Percentiles rank a stretch among this genome's conserved stretches.
Conservation (phyloP, 305 asterid genomes). For the Solanum aculeatissimum region DNA sequence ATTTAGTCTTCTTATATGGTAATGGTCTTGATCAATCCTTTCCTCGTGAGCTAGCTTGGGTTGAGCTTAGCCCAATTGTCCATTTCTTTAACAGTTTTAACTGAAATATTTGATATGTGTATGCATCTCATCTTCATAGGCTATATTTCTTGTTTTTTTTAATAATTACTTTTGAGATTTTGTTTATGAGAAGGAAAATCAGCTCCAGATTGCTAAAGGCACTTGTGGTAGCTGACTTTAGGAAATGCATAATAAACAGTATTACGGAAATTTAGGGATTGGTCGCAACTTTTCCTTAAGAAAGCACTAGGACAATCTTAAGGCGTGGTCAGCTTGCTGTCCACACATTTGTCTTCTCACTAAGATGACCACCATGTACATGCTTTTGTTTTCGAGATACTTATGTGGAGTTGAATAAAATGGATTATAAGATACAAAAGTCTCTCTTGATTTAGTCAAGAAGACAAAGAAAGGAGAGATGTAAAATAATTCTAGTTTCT, state of each 20-base stretch:
- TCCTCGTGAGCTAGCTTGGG: not conserved
- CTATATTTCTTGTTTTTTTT: not conserved
- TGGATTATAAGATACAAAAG: not conserved
- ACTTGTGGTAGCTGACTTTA: not conserved
- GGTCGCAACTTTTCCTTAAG: not conserved
- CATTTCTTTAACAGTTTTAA: not conserved
- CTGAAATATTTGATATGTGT: not conserved
- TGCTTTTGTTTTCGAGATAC: not conserved
- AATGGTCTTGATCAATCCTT: not conserved
- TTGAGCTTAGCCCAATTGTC: not conserved
- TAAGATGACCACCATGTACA: not conserved
- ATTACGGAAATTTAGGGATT: not conserved
- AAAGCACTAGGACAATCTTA: not conserved
- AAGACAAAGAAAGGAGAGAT: not conserved
- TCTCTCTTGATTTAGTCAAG: not conserved
- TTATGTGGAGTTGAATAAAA: not conserved
- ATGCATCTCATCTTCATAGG: not conserved
- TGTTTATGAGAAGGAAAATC: not conserved
- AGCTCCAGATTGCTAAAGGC: not conserved
- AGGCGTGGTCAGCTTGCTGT: not conserved
- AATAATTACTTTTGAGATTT: not conserved
- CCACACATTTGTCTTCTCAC: not conserved
- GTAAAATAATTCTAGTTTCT: not conserved
- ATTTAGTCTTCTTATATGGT: not conserved
- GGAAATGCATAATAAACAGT: not conserved